These are phyloP conservation scores for Mytilinidion resinicola DNA, from an alignment of 495 filamentous ascomycete species.

Conservation along the genomic window DNA sequence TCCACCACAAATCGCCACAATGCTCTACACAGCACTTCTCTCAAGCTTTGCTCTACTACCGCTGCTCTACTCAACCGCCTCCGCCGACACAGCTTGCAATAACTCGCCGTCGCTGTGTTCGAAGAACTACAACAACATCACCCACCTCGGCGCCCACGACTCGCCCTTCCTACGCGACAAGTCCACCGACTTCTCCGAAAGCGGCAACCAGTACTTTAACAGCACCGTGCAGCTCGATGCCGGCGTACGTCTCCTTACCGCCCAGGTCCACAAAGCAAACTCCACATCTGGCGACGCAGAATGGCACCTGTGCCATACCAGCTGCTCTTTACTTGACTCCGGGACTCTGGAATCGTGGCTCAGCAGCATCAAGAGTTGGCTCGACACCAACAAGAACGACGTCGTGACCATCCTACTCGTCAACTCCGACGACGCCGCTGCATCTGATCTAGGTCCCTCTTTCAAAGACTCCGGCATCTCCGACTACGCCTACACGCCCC, in stretches of 20 bases:
- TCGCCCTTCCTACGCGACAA: conserved; percentile 52
- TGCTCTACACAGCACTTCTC: conserved; percentile 1
- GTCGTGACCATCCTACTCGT: conserved; percentile 39
- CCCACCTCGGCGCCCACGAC: conserved; percentile 60
- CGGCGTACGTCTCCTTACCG: conserved; percentile 35
- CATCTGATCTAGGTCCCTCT: conserved; percentile 21
- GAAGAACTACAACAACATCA: conserved; percentile 55
- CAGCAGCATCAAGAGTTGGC: conserved; percentile 32
- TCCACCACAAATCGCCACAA: not conserved
- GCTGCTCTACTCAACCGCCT: conserved; percentile 13
- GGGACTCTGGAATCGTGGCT: conserved; percentile 33
- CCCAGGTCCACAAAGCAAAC: conserved; percentile 33
- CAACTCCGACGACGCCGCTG: conserved; percentile 31
- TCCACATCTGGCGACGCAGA: conserved; percentile 6
- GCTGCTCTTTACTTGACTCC: conserved; percentile 33
- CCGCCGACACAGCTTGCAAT: conserved; percentile 46
- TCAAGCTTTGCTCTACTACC: conserved; percentile 13
- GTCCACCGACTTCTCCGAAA: conserved; percentile 34
- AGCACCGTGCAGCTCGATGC: conserved; percentile 34
- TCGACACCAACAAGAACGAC: conserved; percentile 36
- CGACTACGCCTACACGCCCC: conserved; percentile 31
- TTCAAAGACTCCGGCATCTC: conserved; percentile 31
- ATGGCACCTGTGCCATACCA: conserved; percentile 37
- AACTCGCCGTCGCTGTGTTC: conserved; percentile 56
- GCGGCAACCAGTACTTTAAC: conserved; percentile 38